These are phyloP conservation scores for Citrus reticulata DNA, from an alignment of 345 rosid genomes.

Conservation along the genomic window DNA sequence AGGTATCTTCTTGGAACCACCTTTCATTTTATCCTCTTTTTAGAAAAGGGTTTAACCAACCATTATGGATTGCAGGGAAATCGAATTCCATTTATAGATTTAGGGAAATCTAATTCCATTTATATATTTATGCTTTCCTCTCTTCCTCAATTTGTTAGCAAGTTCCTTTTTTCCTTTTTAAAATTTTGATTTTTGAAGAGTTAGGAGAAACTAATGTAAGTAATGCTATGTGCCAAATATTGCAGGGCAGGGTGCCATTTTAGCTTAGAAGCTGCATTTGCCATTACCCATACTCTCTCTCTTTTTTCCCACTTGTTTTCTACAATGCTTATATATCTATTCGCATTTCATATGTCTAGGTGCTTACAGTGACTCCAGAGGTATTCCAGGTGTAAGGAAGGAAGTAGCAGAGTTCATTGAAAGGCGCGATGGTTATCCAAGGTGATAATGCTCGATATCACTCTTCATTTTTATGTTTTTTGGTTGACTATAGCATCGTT, in stretches of 20 bases:
- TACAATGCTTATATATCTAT: background rate
- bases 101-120: background rate
- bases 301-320: background rate
- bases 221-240: background rate
- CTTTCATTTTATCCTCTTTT: background rate
- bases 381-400: slow-evolving; percentile 82
- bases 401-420: slow-evolving; percentile 92
- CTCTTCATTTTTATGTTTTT: background rate
- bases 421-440: slow-evolving; percentile 95
- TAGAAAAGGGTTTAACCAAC: slow-evolving; percentile 4
- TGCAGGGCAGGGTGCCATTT: background rate
- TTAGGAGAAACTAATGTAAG: background rate
- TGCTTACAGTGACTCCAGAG: slow-evolving; percentile 98
- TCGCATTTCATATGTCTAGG: slow-evolving; percentile 37
- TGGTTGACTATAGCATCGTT: background rate
- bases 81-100: background rate
- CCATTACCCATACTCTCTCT: background rate
- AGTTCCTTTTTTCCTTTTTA: background rate
- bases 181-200: background rate
- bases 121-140: background rate
- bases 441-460: slow-evolving; percentile 45
- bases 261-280: background rate
- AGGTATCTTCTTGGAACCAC: slow-evolving; percentile 44
- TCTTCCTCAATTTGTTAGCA: background rate
- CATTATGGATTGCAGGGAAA: background rate